These are phyloP conservation scores for Peronosclerospora sorghi DNA, from an alignment of 352 stramenopile genomes.

Conservation along the genomic window DNA sequence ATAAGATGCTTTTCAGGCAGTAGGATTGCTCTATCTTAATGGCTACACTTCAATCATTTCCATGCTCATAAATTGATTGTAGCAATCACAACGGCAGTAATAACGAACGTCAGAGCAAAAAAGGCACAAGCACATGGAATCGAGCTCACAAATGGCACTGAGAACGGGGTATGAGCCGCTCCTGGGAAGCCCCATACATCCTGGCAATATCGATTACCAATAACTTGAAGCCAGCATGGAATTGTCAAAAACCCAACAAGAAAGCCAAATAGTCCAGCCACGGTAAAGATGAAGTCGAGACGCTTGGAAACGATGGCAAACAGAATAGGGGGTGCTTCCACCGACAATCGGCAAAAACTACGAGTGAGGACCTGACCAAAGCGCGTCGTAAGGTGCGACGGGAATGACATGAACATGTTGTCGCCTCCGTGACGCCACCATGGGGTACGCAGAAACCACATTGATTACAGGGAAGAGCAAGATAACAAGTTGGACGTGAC, in stretches of 20 bases:
- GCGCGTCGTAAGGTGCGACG: constrained; percentile 37
- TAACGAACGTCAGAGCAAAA: constrained; percentile 54
- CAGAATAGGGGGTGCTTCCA: constrained; percentile 50
- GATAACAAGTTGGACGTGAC: constrained; percentile 60
- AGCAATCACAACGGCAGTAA: constrained; percentile 50
- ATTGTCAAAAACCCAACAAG: constrained; percentile 65
- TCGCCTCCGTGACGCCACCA: constrained; percentile 72
- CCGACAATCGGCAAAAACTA: constrained; percentile 54
- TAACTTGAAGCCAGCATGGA: constrained; percentile 77
- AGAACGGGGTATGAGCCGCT: constrained; percentile 64
- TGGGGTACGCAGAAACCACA: constrained; percentile 75
- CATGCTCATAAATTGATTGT: constrained; percentile 37
- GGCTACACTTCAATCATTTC: too few species aligned
- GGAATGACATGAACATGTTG: constrained; percentile 81
- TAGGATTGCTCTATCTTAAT: too few species aligned
- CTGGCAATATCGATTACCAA: constrained; percentile 69
- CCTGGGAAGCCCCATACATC: constrained; percentile 54
- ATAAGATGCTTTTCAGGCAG: too few species aligned
- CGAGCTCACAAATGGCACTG: constrained; percentile 51
- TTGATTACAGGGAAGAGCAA: constrained; percentile 79
- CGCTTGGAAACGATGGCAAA: constrained; percentile 78
- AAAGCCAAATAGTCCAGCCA: constrained; percentile 73
- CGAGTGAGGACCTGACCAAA: constrained; percentile 36
- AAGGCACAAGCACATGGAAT: constrained; percentile 48
- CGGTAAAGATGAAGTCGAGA: constrained; percentile 75